Conservation (phyloP, 129 eudicot genomes). For the Centrapalus pauciflorus region DNA sequence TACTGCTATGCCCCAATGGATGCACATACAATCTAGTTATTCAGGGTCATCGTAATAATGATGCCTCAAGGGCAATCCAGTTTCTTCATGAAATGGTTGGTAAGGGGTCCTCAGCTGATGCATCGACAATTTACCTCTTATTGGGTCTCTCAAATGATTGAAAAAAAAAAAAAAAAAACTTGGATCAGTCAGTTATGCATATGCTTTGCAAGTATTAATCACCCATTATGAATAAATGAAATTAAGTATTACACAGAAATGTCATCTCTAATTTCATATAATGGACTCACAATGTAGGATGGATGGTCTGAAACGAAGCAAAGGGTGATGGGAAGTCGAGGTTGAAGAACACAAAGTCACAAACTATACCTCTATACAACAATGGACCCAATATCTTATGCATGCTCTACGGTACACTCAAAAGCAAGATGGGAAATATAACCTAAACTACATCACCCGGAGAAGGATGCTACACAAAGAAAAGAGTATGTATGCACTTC, state of each 20-base stretch:
- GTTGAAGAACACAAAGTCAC: constrained; percentile 39
- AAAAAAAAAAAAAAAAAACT: too few species aligned
- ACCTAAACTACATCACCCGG: constrained; percentile 38
- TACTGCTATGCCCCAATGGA: background rate
- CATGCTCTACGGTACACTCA: constrained; percentile 33
- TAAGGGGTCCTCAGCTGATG: constrained; percentile 22
- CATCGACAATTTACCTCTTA: constrained; percentile 2
- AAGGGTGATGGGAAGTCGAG: background rate
- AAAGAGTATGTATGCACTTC: constrained; percentile 7
- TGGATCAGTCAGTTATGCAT: constrained; percentile 4
- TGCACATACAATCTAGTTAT: constrained; percentile 19
- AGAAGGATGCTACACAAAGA: constrained; percentile 34
- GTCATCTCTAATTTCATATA: constrained; percentile 19
- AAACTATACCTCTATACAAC: constrained; percentile 60
- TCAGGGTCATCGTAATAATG: constrained; percentile 14
- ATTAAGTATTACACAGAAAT: constrained; percentile 16
- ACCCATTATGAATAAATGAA: background rate
- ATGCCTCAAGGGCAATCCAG: background rate
- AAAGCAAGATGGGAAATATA: constrained; percentile 22
- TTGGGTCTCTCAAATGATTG: constrained; percentile 1
- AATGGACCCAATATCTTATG: constrained; percentile 40
- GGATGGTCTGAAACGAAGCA: background rate
- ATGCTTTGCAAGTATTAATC: background rate
- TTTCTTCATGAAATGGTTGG: constrained; percentile 23
- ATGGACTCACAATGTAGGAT: constrained; percentile 15